These are phyloP conservation scores for Dryas drummondii DNA, from an alignment of 306 rosid species.

Conservation along the genomic window DNA sequence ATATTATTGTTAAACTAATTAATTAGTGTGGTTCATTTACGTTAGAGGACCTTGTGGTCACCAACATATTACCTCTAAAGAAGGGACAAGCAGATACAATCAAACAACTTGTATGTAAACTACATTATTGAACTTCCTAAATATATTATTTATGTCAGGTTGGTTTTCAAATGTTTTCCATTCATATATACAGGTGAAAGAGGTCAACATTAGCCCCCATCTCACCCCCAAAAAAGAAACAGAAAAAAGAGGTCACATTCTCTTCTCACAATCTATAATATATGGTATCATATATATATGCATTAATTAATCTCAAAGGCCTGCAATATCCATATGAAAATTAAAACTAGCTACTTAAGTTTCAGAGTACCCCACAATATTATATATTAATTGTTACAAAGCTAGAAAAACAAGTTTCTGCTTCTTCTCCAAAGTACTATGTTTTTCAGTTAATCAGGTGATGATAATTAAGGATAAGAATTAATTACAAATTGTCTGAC, in stretches of 20 bases:
- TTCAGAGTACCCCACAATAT: too few relatives aligned
- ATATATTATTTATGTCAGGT: neutral
- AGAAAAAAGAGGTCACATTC: neutral
- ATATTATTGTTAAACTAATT: too few relatives aligned
- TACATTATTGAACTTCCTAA: neutral
- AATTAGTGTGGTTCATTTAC: neutral
- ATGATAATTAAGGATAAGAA: too few relatives aligned
- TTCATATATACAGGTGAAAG: neutral
- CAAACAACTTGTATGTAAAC: neutral
- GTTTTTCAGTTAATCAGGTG: too few relatives aligned
- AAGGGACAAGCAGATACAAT: conserved; percentile 12
- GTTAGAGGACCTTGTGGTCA: neutral
- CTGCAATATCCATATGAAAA: neutral
- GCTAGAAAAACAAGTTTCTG: too few relatives aligned
- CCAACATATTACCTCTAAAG: neutral
- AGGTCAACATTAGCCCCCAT: neutral
- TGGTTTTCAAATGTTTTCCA: neutral
- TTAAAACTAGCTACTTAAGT: neutral
- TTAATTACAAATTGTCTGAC: too few relatives aligned
- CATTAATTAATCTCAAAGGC: neutral
- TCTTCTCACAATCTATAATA: neutral
- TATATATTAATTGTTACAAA: too few relatives aligned
- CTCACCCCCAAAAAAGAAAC: neutral
- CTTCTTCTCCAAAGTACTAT: too few relatives aligned
- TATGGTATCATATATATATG: neutral